Conservation (phyloP, 208 protist species). For the Crithidia thermophila region DNA sequence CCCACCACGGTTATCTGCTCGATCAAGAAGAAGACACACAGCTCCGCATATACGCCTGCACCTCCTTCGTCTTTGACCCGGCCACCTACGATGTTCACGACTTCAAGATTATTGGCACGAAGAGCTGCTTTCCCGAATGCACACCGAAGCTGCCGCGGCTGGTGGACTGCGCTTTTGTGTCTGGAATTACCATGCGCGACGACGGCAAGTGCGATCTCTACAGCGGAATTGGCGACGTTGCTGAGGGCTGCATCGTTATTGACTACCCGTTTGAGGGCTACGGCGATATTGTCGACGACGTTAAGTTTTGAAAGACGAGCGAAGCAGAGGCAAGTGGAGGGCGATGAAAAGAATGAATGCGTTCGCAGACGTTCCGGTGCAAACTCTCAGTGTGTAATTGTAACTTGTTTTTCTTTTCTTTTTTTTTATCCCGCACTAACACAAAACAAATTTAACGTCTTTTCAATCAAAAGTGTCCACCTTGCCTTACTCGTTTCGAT, state of each 20-base stretch:
- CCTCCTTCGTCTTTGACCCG: constrained; percentile 57
- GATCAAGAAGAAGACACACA: constrained; percentile 38
- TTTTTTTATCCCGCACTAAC: neutral
- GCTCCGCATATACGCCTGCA: constrained; percentile 49
- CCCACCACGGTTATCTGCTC: constrained; percentile 51
- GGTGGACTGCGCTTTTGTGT: constrained; percentile 50
- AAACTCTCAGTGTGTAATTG: no score
- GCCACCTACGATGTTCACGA: constrained; percentile 40
- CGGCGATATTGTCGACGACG: constrained; percentile 42
- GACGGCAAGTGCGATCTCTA: constrained; percentile 54
- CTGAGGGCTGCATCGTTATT: constrained; percentile 41
- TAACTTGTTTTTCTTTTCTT: no score
- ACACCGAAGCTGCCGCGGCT: constrained; percentile 35
- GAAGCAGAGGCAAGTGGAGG: no score
- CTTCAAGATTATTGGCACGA: constrained; percentile 61
- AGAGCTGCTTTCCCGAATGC: constrained; percentile 39
- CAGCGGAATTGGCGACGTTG: constrained; percentile 45
- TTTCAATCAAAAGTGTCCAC: no score
- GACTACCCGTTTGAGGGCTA: constrained; percentile 70
- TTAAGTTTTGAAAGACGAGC: constrained; percentile 37
- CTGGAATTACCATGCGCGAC: constrained; percentile 44
- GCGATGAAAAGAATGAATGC: no score
- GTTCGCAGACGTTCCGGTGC: no score
- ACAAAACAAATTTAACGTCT: neutral
- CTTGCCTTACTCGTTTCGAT: no score